Conservation (phyloP, 2,329 filamentous ascomycete genomes). For the Parafenestella ontariensis region DNA sequence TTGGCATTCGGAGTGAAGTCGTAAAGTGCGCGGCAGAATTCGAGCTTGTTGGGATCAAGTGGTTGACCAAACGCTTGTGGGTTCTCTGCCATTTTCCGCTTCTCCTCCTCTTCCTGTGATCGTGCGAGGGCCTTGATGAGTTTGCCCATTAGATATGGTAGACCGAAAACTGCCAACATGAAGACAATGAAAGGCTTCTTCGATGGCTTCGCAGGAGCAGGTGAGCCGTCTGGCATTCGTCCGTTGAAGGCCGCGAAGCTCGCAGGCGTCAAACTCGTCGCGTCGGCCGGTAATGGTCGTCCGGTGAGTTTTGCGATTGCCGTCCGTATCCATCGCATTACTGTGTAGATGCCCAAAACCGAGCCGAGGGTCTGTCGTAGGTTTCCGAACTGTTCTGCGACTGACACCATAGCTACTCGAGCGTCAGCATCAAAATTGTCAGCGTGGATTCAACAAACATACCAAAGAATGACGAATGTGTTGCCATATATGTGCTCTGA, state of each 20-base stretch:
- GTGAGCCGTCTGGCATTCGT: slow-evolving; percentile 70
- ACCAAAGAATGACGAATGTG: slow-evolving; percentile 98
- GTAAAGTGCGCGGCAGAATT: slow-evolving; percentile 94
- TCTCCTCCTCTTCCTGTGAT: slow-evolving; percentile 83
- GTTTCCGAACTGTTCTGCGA: slow-evolving; percentile 96
- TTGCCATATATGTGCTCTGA: slow-evolving; percentile 99
- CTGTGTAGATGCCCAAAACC: slow-evolving; percentile 90
- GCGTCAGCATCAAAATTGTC: slow-evolving; percentile 18
- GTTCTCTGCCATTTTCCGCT: slow-evolving; percentile 62
- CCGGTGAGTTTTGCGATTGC: slow-evolving; percentile 92
- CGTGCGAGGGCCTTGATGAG: slow-evolving; percentile 85
- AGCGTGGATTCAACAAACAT: slow-evolving; percentile 47
- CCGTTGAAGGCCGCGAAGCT: slow-evolving; percentile 91
- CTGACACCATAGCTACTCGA: slow-evolving; percentile 83
- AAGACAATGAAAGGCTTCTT: slow-evolving; percentile 98
- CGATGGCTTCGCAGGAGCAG: slow-evolving; percentile 73
- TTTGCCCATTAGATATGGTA: slow-evolving; percentile 97
- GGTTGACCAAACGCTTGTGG: slow-evolving; percentile 57
- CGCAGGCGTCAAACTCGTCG: slow-evolving; percentile 83
- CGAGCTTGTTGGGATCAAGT: slow-evolving; percentile 87
- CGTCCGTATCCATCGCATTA: slow-evolving; percentile 94
- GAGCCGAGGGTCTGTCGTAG: slow-evolving; percentile 92
- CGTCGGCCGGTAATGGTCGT: slow-evolving; percentile 85
- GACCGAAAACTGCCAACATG: slow-evolving; percentile 88
- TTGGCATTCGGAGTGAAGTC: slow-evolving; percentile 86